Base-by-base conservation (phyloP, 352 stramenopile species). In the Phytopythium vexans region DNA sequence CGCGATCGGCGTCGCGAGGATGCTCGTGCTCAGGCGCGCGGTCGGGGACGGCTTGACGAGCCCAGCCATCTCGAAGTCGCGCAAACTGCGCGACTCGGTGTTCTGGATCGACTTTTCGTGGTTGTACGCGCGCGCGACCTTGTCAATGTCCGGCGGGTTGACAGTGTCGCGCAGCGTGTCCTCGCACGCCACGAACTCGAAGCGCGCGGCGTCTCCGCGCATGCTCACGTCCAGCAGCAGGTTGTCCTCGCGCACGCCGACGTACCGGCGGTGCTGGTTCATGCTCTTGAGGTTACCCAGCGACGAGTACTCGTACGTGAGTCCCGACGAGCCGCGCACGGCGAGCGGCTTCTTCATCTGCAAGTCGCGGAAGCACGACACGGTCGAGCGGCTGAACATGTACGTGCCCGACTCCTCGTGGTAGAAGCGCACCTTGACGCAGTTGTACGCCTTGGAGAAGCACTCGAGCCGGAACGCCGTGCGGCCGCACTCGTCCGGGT, bases 241-340 rank as follows among this genome's bases (percentile, higher is more conserved):
- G 31, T 70, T 66, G 52, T 95, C 82, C 33, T 89, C 68, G 3
- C 83, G 79, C 40, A 80, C 69, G 32, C 82, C 85, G 16, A 95
- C 78, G 57, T 93, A 95, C 39, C 85, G 75, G 41, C 85, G 80
- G 51, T 95, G 85, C 65, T 95, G 85, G 68, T 92, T 94, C 84
- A 94, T 92, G 64, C 84, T 94, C 58, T 89, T 83, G 34, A 94
- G 68, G 53, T 91, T 78, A 14, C 84, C 84, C 1, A 88, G 68
- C 3, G 82, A 85, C 31, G 82, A 92, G 49, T 92, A 90, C 49
- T 92, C 84, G 82, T 82, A 94, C 43, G 84, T 77, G 8, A 92
- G 62, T 0, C 84, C 84, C 0, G 80, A 75, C 44, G 76, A 88
- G 46, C 84, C 84, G 1, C 84, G 76, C 32, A 81, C 63, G 15